Percentiles rank a stretch among this genome's conserved stretches.
Evolutionary conservation across 352 stramenopile species (phyloP).

Genomic region (Pelagophyceae sp.): DNA sequence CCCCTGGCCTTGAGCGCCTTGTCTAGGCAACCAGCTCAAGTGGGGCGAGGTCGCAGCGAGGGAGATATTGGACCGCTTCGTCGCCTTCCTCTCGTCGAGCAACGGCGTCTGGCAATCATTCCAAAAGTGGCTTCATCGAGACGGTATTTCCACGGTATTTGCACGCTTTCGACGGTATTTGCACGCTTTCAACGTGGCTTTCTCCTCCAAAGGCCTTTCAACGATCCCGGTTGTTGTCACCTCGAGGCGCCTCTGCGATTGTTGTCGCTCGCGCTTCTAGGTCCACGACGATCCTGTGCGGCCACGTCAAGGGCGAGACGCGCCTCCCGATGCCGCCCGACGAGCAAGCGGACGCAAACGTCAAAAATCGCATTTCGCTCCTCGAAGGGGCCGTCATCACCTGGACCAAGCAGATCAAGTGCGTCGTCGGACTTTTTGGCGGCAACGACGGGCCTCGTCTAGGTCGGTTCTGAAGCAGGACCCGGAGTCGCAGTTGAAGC

Average conservation of each 20-base stretch:
- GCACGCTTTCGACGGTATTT: no score
- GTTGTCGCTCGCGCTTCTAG: no score
- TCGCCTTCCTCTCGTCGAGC: constrained; percentile 88
- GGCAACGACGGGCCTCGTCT: no score
- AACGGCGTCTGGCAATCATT: no score
- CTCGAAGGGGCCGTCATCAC: constrained; percentile 93
- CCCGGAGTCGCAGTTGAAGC: constrained; percentile 86
- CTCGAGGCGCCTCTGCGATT: no score
- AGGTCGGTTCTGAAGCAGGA: constrained; percentile 97
- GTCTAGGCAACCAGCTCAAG: constrained; percentile 83
- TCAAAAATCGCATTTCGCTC: constrained; percentile 86
- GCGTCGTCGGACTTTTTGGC: no score
- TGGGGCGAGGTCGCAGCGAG: constrained; percentile 92
- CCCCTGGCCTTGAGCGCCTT: no score
- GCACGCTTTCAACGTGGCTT: no score
- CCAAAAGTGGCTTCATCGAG: no score
- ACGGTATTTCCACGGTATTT: no score
- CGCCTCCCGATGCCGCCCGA: constrained; percentile 84
- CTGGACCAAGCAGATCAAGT: constrained; percentile 99
- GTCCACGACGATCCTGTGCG: constrained; percentile 91
- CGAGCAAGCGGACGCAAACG: constrained; percentile 55
- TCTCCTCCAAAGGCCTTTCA: no score
- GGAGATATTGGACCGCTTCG: constrained; percentile 92
- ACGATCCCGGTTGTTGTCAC: no score
- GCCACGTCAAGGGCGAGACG: constrained; percentile 91